Base-by-base conservation (phyloP, 441 rosid species). In the Adansonia madagascariensis region DNA sequence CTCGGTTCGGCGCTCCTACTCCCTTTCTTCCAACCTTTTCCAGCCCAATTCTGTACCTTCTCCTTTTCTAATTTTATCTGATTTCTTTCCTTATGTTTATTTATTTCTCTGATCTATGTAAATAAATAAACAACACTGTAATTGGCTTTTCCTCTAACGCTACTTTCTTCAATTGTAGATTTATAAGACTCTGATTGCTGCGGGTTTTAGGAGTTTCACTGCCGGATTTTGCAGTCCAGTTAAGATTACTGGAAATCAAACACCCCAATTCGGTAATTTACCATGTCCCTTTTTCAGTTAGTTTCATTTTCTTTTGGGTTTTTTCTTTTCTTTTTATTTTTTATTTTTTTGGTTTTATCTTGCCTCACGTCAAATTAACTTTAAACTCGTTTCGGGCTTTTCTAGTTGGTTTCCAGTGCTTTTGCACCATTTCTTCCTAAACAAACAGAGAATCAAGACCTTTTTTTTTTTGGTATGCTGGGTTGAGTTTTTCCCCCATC, bases 1-100 rank as follows among this genome's bases (percentile, higher is more conserved):
- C 82, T 66, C 89, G 73, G 79, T 88, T 79, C 86, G 92, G 75
- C 90, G 92, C 74, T 80, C 87, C 41, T 77, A 80, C 81, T 77
- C 86, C 35, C 77, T 79, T 53, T 11, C 73, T 66, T 67, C 79
- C 64, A 43, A 63, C 18, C 77, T 78, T 80, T 57, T 80, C 22
- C 80, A 77, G 20, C 80, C 76, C 31, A 71, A 78, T 79, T 79
- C 86, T 2, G 98, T 93, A 85, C 71, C 5, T 61, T 52, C 57
- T 15, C 59, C 15, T 11, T 57, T 6, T 52, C 27, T 6, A 2
- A 57, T 78, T 44, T 67, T 17, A 14, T 49, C 67, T 49, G 6
- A 6, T 47, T 35, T 47, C n/a, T 46, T 22, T 17, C 41, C 41
- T 35, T 35, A 35, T 35, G 6, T 35, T 35, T 35, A 35, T 24